Evolutionary conservation across 306 rosid species (phyloP).

Genomic region (Lupinus albus): DNA sequence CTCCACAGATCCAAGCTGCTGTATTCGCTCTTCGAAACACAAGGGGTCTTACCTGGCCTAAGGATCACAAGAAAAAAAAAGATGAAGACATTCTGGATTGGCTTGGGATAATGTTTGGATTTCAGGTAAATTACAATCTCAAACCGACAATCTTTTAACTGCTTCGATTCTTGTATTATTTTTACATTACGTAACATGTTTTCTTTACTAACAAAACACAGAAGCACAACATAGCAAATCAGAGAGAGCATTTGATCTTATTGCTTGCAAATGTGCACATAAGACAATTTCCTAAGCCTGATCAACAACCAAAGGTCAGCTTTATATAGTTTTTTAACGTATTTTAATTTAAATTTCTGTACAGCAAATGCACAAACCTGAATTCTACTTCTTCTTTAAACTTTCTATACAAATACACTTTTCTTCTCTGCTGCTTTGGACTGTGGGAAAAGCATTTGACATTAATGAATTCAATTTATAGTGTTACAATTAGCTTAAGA

Average conservation of each 20-base stretch:
- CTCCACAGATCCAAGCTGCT: conserved; percentile 85
- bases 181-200: too few species aligned
- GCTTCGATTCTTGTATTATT: conserved; percentile 4
- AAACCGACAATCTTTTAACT: conserved; percentile 6
- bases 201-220: conserved; percentile 44
- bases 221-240: conserved; percentile 93
- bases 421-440: neutral
- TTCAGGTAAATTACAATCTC: conserved; percentile 66
- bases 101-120: conserved; percentile 96
- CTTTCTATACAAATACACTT: neutral
- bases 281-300: conserved; percentile 92
- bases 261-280: conserved; percentile 96
- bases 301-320: conserved; percentile 97
- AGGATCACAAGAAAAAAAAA: conserved; percentile 77
- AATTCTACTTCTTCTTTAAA: conserved; percentile 3
- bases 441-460: neutral
- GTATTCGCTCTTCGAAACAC: conserved; percentile 91
- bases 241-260: conserved; percentile 92
- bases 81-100: conserved; percentile 96
- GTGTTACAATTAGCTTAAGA: conserved; percentile 1
- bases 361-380: neutral
- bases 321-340: too few species aligned
- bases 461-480: conserved; percentile 20
- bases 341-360: conserved; percentile 25
- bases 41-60: conserved; percentile 93